These are phyloP conservation scores for Plenodomus tracheiphilus DNA, from an alignment of 2,329 filamentous ascomycete species.

Conservation along the genomic window DNA sequence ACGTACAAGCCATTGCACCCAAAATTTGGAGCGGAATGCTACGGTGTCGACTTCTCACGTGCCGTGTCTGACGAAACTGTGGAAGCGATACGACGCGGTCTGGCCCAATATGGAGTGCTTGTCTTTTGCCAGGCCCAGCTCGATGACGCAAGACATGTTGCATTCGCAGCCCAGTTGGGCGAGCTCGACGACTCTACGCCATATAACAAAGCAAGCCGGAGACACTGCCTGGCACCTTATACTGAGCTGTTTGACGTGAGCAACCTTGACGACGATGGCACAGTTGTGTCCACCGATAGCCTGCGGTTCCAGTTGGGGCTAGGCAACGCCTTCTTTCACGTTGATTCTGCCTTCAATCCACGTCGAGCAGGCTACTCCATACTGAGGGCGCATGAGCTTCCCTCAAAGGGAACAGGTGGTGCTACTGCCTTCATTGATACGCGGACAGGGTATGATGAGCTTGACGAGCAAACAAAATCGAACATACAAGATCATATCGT, in stretches of 20 bases:
- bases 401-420: slow-evolving; percentile 26
- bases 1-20: slow-evolving; percentile 19
- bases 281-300: slow-evolving; percentile 46
- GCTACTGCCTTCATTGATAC: slow-evolving; percentile 33
- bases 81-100: background rate
- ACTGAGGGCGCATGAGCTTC: slow-evolving; percentile 23
- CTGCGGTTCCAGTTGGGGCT: slow-evolving; percentile 48
- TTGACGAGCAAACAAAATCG: slow-evolving; percentile 15
- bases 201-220: slow-evolving; percentile 53
- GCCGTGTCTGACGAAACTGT: background rate
- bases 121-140: slow-evolving; percentile 58
- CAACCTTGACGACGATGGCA: slow-evolving; percentile 56
- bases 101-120: slow-evolving; percentile 51
- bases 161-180: slow-evolving; percentile 58
- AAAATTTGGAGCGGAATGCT: slow-evolving; percentile 44
- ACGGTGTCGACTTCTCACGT: slow-evolving; percentile 18
- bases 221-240: slow-evolving; percentile 47
- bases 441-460: slow-evolving; percentile 36
- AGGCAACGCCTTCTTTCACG: slow-evolving; percentile 37
- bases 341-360: slow-evolving; percentile 34
- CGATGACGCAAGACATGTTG: slow-evolving; percentile 56
- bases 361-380: slow-evolving; percentile 24
- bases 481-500: slow-evolving; percentile 22
- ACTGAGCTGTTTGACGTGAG: slow-evolving; percentile 61
- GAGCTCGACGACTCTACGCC: slow-evolving; percentile 57